These are phyloP conservation scores for Scutellaria galericulata DNA, from an alignment of 257 asterid genomes.

Conservation along the genomic window DNA sequence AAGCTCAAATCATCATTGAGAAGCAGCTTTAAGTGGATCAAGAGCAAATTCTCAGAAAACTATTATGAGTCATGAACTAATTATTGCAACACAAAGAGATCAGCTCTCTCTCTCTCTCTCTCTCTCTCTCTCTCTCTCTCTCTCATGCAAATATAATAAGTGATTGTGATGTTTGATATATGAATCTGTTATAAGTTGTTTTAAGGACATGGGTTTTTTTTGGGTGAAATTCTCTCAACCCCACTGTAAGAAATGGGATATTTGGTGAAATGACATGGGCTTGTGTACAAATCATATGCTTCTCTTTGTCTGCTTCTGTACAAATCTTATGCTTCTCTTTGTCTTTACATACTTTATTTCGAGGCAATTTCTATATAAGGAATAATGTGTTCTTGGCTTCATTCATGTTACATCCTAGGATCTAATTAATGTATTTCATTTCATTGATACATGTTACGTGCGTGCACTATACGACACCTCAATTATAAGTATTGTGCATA, in stretches of 20 bases:
- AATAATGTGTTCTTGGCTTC: constrained; percentile 3
- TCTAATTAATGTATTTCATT: background rate
- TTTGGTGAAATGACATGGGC: constrained; percentile 21
- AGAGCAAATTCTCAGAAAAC: constrained; percentile 67
- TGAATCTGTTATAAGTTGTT: constrained; percentile 5
- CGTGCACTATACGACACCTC: background rate
- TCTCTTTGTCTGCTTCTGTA: background rate
- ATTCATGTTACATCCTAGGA: background rate
- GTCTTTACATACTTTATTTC: constrained; percentile 1
- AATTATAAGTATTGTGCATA: background rate
- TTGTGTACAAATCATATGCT: constrained; percentile 24
- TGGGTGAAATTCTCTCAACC: background rate
- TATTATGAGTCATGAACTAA: constrained; percentile 46
- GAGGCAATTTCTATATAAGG: background rate
- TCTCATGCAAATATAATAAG: constrained; percentile 15
- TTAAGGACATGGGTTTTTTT: constrained; percentile 8
- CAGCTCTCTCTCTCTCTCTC: constrained; percentile 16
- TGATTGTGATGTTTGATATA: constrained; percentile 19
- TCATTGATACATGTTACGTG: background rate
- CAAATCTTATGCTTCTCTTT: background rate
- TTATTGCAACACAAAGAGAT: background rate
- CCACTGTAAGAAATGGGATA: constrained; percentile 25
- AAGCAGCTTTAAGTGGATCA: constrained; percentile 92
- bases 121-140: background rate
- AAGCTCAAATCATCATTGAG: constrained; percentile 81